Base-by-base conservation (phyloP, 2,329 filamentous ascomycete species). In the Aspergillus quadrilineatus region DNA sequence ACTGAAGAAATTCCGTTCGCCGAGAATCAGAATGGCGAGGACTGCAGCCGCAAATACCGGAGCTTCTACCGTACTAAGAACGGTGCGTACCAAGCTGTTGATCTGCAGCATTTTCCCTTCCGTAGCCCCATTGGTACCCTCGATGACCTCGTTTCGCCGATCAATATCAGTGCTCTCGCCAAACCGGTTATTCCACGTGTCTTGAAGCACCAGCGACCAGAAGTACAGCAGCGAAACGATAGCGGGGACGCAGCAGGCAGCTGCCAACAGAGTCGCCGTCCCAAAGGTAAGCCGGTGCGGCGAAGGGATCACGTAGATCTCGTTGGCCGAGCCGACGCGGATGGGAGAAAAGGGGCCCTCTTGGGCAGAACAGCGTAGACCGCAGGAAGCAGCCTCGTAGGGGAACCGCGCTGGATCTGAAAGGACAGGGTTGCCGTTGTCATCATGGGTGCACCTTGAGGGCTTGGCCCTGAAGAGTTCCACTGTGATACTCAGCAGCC, bases 61-160 rank as follows among this genome's bases (percentile, higher is more conserved):
- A 12, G 34, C 50, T 47, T 53, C 50, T 14, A 53, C 50, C 4
- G 50, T 47, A 32, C 50, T 53, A 2, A 53, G 42, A 3, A 53
- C 42, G 14, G 32, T 47, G 2, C 50, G 42, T 4, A 53, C 50
- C 6, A 47, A 26, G 14, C 32, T n/a, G 15, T 53, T 53, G 2
- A 53, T 53, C 5, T 53, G 50, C 34, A 46, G 43, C 50, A 53
- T 53, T 6, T 32, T 39, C 3, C 50, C 50, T 22, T 46, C 50
- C 0, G 50, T 53, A 6, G 50, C 50, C 9, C 50, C 50, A 14
- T 53, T 53, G n/a, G 50, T 53, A 12, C 42, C 50, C 5, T 47
- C 43, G 12, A 53, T 53, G 1, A 14, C 17, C n/a, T 46, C 32
- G 10, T 53, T 26, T 0, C 22, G 50, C 7, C 1, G 30, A 7